Percentiles rank a stretch among this genome's conserved stretches.
These are phyloP conservation scores for Pythium volutum DNA, from an alignment of 352 stramenopile species.

Conservation along the genomic window DNA sequence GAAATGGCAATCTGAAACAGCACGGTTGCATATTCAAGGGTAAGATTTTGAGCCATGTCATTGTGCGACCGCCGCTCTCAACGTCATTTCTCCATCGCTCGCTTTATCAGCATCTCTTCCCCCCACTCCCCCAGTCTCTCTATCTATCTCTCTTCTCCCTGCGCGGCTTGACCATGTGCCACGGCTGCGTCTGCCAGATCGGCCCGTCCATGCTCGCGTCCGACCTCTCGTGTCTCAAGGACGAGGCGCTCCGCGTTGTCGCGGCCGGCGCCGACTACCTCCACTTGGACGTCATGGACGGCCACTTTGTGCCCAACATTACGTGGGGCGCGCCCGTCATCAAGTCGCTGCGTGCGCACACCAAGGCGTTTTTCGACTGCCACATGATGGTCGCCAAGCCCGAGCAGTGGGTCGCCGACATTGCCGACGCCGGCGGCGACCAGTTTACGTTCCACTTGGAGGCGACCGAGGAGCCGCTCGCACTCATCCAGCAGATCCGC, in stretches of 20 bases:
- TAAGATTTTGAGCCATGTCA: too few relatives aligned
- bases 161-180: slow-evolving; percentile 53
- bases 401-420: slow-evolving; percentile 94
- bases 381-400: slow-evolving; percentile 98
- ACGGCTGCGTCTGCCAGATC: slow-evolving; percentile 86
- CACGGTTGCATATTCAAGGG: background rate
- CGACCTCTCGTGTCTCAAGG: slow-evolving; percentile 92
- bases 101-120: too few relatives aligned
- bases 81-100: background rate
- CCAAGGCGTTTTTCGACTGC: slow-evolving; percentile 93
- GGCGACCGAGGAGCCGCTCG: slow-evolving; percentile 61
- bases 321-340: slow-evolving; percentile 96
- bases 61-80: background rate
- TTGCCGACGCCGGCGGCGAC: slow-evolving; percentile 92
- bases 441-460: slow-evolving; percentile 98
- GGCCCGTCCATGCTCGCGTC: slow-evolving; percentile 93
- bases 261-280: slow-evolving; percentile 92
- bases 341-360: slow-evolving; percentile 88
- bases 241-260: slow-evolving; percentile 90
- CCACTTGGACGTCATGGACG: slow-evolving; percentile 98
- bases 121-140: background rate
- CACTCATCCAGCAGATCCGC: slow-evolving; percentile 84
- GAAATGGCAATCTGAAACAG: background rate
- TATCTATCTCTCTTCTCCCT: background rate
- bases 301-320: slow-evolving; percentile 98